Base-by-base conservation (phyloP, 129 eudicot genomes). In the Flaveria trinervia region DNA sequence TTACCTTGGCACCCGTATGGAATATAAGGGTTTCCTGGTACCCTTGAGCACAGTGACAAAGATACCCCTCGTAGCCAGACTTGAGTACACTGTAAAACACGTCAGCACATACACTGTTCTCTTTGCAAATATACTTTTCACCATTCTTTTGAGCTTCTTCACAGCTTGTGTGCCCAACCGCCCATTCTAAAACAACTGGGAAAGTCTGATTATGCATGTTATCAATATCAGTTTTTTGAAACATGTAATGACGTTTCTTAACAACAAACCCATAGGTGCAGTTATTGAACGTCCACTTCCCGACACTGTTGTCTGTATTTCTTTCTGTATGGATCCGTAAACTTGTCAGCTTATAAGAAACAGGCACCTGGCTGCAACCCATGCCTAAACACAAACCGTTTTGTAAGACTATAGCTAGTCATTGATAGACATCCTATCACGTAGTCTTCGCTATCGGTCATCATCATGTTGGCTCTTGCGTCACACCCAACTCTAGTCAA, bases 331-430 rank as follows among this genome's bases (percentile, higher is more conserved):
- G 80, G 44, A 81, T 46, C 30, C 67, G 76, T 44, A 81, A 81
- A 6, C 14, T 46, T 13, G 23, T 68, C 1, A 81, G 10, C 11
- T 22, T 36, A 5, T 70, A 65, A 68, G 84, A 76, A 25, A 81
- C 45, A 1, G 71, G 71, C 62, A 30, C 64, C 75, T 68, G 84
- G 61, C 84, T 74, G 71, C 84, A 81, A 36, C 84, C 84, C 76
- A 67, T 74, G 66, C 84, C 76, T 18, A 61, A 59, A 81, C 84
- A 81, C 4, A 44, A 68, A 18, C 84, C 72, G 14, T 48, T 23
- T 20, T 33, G 16, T 68, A 60, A 60, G 43, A 11, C 16, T n/a
- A 14, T 71, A 60, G 13, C 39, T 55, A 3, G 76, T 33, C 80
- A 59, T 74, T 25, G 77, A 55, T n/a, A 70, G 14, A 62, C 76